Percentiles rank a stretch among this genome's conserved stretches.
Evolutionary conservation across 1,139 yeast species (phyloP).

Genomic region (Zygoascus meyerae): DNA sequence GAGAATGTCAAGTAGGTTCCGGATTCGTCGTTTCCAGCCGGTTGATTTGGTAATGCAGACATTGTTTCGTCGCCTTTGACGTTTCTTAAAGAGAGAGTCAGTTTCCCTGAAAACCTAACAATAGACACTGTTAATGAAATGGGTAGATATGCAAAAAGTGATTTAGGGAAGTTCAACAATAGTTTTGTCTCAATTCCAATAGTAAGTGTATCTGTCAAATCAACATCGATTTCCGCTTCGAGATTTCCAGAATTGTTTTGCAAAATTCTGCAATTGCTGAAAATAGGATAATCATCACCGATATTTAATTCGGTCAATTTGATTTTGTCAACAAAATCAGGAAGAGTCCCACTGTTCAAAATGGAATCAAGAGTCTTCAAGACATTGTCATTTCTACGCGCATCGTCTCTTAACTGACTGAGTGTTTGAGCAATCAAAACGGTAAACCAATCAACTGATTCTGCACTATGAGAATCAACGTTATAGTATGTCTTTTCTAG

Average conservation of each 20-base stretch:
- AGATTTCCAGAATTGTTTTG: constrained; percentile 34
- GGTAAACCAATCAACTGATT: constrained; percentile 94
- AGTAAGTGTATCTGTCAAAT: constrained; percentile 81
- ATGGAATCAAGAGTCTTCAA: constrained; percentile 64
- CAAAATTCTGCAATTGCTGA: constrained; percentile 79
- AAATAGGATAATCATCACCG: constrained; percentile 93
- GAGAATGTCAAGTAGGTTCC: constrained; percentile 74
- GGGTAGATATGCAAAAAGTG: constrained; percentile 74
- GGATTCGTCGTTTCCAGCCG: constrained; percentile 11
- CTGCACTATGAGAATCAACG: constrained; percentile 80
- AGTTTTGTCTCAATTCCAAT: constrained; percentile 83
- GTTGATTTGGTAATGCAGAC: constrained; percentile 9
- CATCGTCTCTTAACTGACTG: constrained; percentile 80
- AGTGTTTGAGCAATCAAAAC: constrained; percentile 89
- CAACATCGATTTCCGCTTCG: constrained; percentile 93
- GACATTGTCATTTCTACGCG: constrained; percentile 75
- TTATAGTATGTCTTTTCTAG: constrained; percentile 90
- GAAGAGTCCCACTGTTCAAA: constrained; percentile 48
- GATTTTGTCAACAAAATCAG: constrained; percentile 75
- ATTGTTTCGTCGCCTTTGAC: constrained; percentile 15
- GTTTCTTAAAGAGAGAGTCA: constrained; percentile 64
- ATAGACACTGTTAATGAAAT: constrained; percentile 79
- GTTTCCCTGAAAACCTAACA: constrained; percentile 87
- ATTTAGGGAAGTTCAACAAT: constrained; percentile 76
- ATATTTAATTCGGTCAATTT: constrained; percentile 82